Evolutionary conservation across 108 stramenopile genomes (phyloP).

Genomic region (Cyclotella atomus): DNA sequence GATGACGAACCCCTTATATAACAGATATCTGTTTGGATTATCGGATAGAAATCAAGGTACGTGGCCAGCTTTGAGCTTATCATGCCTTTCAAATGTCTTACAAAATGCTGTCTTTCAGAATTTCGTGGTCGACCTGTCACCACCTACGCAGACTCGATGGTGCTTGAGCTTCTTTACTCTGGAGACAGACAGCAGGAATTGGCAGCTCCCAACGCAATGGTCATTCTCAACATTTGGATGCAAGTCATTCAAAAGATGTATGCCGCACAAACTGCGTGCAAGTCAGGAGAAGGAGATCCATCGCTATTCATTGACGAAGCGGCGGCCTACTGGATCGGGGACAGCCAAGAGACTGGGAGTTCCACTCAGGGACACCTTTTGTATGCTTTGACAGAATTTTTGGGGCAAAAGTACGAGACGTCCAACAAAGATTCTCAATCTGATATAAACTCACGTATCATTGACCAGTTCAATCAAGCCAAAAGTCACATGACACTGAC

Average conservation of each 20-base stretch:
- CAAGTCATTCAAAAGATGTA: slow-evolving; percentile 63
- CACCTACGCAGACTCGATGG: slow-evolving; percentile 72
- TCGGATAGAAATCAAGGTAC: slow-evolving; percentile 51
- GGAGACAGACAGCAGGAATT: slow-evolving; percentile 13
- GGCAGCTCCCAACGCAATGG: slow-evolving; percentile 68
- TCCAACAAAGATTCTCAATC: slow-evolving; percentile 61
- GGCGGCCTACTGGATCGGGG: slow-evolving; percentile 88
- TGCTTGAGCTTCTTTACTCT: slow-evolving; percentile 57
- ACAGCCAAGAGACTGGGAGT: slow-evolving; percentile 72
- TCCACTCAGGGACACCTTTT: slow-evolving; percentile 72
- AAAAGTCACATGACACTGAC: slow-evolving; percentile 75
- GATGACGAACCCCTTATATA: slow-evolving; percentile 71
- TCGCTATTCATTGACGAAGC: slow-evolving; percentile 77
- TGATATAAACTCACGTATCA: slow-evolving; percentile 64
- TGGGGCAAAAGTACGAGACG: slow-evolving; percentile 60
- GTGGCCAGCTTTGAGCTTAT: neutral
- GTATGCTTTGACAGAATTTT: slow-evolving; percentile 75
- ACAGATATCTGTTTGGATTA: slow-evolving; percentile 65
- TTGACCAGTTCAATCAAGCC: slow-evolving; percentile 79
- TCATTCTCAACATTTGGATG: slow-evolving; percentile 83
- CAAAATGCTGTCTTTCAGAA: slow-evolving; percentile 4
- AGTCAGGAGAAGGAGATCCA: slow-evolving; percentile 55
- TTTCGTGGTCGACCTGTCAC: slow-evolving; percentile 53
- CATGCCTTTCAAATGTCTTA: neutral
- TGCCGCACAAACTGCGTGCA: slow-evolving; percentile 38